Evolutionary conservation across 441 rosid genomes (phyloP).

Genomic region (Gossypium davidsonii): DNA sequence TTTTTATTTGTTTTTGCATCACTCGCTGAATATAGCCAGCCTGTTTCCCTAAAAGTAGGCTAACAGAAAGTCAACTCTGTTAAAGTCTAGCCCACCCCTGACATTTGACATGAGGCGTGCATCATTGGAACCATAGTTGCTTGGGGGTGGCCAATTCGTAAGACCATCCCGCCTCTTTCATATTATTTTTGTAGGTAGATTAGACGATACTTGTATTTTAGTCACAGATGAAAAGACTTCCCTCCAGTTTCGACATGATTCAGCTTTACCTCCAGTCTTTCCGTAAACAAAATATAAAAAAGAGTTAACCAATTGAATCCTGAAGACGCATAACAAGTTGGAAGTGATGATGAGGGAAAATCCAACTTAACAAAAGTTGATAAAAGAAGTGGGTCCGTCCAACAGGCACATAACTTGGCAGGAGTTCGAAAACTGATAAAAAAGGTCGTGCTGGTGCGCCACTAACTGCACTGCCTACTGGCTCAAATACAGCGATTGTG

Average conservation of each 20-base stretch:
- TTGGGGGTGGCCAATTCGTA: not conserved
- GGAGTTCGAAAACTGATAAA: not conserved
- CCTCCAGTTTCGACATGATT: not conserved
- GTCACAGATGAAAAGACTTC: not conserved
- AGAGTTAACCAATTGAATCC: not conserved
- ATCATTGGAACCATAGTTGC: not conserved
- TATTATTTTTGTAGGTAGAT: not conserved
- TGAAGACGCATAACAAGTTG: not conserved
- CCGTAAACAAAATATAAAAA: not conserved
- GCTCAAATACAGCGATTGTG: not conserved
- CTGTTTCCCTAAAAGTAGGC: not conserved
- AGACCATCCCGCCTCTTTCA: not conserved
- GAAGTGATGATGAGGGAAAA: not conserved
- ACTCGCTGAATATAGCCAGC: not conserved
- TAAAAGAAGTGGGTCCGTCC: not conserved
- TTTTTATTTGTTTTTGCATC: not conserved
- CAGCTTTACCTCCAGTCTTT: not conserved
- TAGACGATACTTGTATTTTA: not conserved
- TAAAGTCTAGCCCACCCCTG: not conserved
- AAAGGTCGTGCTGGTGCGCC: conserved; percentile 20
- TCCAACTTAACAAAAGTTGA: not conserved
- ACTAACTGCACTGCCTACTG: conserved; percentile 18
- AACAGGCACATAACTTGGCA: not conserved
- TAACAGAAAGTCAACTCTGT: not conserved
- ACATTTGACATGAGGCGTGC: not conserved